Base-by-base conservation (phyloP, 371 early-diverging fungal species). In the Dentiscutata heterogama region DNA sequence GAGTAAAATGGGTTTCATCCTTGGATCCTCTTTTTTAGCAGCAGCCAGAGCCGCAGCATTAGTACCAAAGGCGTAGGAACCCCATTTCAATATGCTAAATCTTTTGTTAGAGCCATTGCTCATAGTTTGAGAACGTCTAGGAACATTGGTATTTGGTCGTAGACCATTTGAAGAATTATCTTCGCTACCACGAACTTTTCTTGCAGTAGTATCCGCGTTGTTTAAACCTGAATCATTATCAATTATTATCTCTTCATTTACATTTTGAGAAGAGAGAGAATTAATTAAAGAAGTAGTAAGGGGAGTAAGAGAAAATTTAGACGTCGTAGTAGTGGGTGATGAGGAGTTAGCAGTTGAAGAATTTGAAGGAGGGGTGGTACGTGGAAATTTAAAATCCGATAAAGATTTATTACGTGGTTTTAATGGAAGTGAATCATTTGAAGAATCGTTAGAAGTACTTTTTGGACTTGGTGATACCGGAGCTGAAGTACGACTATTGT, bases 21-120 rank as follows among this genome's bases (percentile, higher is more conserved):
- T 18, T 18, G 76, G 76, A 58, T 80, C 81, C 10, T 80, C 81
- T 39, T 80, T 80, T 42, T 46, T 80, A 13, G 22, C 42, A 20
- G 25, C 72, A 10, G 51, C 31, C n/a, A 25, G 18, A 51, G 10
- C 27, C 16, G 35, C 29, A 8, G 67, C 81, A 46, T 20, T 31
- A 54, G 54, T 51, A 63, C 31, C 39, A 27, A 77, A 50, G 3
- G 68, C 16, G 29, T 56, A 68, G 14, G 39, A 56, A 27, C 81
- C 35, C 16, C 60, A 60, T 60, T 60, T 60, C 10, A 60, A 60
- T 22, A 60, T 25, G 11, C 60, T 60, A 60, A 60, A 22, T 60
- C 60, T 60, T 60, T 60, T 60, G 6, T 60, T 60, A 20, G n/a
- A 10, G 3, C 25, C 25, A 60, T 7, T 22, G 6, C 6, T 60